These are phyloP conservation scores for Trichoderma semiorbis DNA, from an alignment of 2,329 filamentous ascomycete species.

Conservation along the genomic window DNA sequence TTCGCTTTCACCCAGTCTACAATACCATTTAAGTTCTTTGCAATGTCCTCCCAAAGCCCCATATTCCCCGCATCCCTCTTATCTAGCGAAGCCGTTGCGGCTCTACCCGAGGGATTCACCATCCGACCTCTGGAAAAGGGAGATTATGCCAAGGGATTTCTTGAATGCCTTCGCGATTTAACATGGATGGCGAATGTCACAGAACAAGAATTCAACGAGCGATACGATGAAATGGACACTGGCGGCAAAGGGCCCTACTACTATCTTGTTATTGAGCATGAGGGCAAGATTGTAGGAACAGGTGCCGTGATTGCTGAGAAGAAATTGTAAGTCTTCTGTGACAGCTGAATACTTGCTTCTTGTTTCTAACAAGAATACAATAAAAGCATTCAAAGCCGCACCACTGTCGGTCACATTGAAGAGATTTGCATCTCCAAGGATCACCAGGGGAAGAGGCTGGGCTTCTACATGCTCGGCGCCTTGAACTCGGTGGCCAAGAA, in stretches of 20 bases:
- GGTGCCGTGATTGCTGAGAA: slow-evolving; percentile 74
- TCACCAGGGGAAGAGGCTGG: slow-evolving; percentile 78
- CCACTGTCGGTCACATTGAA: slow-evolving; percentile 74
- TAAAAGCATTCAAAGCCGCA: slow-evolving; percentile 60
- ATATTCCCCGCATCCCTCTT: slow-evolving; percentile 68
- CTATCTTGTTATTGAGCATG: slow-evolving; percentile 66
- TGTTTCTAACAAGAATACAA: neutral
- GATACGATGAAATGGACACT: slow-evolving; percentile 58
- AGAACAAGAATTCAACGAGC: slow-evolving; percentile 61
- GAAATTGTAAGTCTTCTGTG: slow-evolving; percentile 58
- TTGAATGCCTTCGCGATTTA: slow-evolving; percentile 71
- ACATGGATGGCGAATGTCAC: slow-evolving; percentile 73
- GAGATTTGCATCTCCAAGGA: slow-evolving; percentile 78
- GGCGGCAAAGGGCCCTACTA: slow-evolving; percentile 56
- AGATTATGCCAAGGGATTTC: slow-evolving; percentile 68
- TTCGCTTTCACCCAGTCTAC: neutral
- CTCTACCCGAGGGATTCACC: slow-evolving; percentile 65
- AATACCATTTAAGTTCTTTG: neutral
- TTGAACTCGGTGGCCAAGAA: slow-evolving; percentile 69
- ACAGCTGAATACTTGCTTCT: neutral
- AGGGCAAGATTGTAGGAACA: slow-evolving; percentile 64
- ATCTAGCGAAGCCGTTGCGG: slow-evolving; percentile 55
- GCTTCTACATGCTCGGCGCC: slow-evolving; percentile 71
- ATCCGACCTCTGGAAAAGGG: slow-evolving; percentile 65
- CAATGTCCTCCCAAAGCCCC: slow-evolving; percentile 13